Conservation (phyloP, 768 basidiomycete genomes). For the Lentinula guzmanii region DNA sequence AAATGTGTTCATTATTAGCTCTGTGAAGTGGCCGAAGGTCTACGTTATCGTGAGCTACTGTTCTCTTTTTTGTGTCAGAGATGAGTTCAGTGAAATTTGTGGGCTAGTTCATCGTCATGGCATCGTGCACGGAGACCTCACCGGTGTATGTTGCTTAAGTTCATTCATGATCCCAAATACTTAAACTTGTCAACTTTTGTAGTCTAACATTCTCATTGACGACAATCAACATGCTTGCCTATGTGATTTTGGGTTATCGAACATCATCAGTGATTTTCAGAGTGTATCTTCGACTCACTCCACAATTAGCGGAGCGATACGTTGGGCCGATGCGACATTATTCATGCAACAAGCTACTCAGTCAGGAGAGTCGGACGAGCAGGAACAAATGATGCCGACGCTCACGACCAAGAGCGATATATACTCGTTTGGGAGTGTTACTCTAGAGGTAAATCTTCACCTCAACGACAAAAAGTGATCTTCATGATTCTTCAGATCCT, state of each 20-base stretch:
- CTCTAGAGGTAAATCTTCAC: conserved; percentile 26
- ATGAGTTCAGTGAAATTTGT: not conserved
- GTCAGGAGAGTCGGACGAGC: conserved; percentile 14
- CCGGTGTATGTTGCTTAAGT: conserved; percentile 23
- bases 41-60: conserved; percentile 27
- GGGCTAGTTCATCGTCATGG: conserved; percentile 28
- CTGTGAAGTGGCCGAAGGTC: conserved; percentile 30
- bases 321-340: conserved; percentile 41
- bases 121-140: conserved; percentile 38
- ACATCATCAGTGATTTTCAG: conserved; percentile 27
- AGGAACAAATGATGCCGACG: conserved; percentile 12
- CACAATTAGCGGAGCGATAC: conserved; percentile 36
- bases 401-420: conserved; percentile 33
- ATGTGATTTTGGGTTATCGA: conserved; percentile 42
- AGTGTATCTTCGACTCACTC: conserved; percentile 24
- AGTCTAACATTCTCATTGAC: conserved; percentile 44
- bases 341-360: conserved; percentile 17
- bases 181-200: not conserved
- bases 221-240: conserved; percentile 33
- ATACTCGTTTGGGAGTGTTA: conserved; percentile 42
- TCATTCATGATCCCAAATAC: not conserved
- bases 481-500: conserved; percentile 11
- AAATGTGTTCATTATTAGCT: conserved; percentile 19
- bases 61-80: not conserved
- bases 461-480: not conserved